phyloP scores from a whole-genome alignment of 1,139 yeast species.

The Zygoascus sp. region DNA sequence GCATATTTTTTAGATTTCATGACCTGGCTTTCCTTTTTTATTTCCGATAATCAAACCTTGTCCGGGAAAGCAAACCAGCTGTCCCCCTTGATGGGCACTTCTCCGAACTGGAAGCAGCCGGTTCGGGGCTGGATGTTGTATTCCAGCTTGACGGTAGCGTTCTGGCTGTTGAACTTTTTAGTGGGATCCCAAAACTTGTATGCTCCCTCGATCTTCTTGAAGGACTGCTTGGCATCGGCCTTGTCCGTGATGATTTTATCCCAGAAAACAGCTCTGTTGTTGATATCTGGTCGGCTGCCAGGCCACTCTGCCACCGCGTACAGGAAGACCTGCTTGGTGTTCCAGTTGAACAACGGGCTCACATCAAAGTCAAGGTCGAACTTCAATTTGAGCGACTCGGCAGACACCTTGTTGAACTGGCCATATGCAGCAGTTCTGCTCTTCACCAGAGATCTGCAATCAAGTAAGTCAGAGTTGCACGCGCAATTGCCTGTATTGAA shows the following conservation, averaged over 20 bases:
- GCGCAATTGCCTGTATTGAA: background rate
- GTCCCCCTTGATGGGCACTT: slow-evolving; percentile 34
- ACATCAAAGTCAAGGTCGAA: slow-evolving; percentile 72
- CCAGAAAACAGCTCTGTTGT: slow-evolving; percentile 82
- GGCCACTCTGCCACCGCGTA: slow-evolving; percentile 87
- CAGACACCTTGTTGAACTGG: slow-evolving; percentile 2
- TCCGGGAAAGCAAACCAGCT: slow-evolving; percentile 30
- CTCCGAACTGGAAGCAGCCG: slow-evolving; percentile 74
- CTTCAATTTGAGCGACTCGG: slow-evolving; percentile 63
- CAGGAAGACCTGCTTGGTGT: slow-evolving; percentile 89
- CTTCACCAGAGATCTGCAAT: background rate
- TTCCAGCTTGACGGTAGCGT: slow-evolving; percentile 66
- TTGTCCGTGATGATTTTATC: slow-evolving; percentile 65
- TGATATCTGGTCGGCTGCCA: slow-evolving; percentile 45
- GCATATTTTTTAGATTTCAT: background rate
- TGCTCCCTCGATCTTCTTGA: slow-evolving; percentile 57
- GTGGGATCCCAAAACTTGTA: slow-evolving; percentile 89
- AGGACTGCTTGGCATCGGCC: slow-evolving; percentile 53
- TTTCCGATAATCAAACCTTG: background rate
- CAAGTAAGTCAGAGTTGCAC: background rate
- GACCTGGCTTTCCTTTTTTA: too few species aligned
- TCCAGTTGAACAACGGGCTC: slow-evolving; percentile 85
- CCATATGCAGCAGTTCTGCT: slow-evolving; percentile 10
- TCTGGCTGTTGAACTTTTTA: slow-evolving; percentile 56
- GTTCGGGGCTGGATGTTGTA: slow-evolving; percentile 93